A percentile compares a stretch with the other conserved stretches of the same genome.
phyloP scores from a whole-genome alignment of 192 early-diverging fungal species.

The Glomus cerebriforme region DNA sequence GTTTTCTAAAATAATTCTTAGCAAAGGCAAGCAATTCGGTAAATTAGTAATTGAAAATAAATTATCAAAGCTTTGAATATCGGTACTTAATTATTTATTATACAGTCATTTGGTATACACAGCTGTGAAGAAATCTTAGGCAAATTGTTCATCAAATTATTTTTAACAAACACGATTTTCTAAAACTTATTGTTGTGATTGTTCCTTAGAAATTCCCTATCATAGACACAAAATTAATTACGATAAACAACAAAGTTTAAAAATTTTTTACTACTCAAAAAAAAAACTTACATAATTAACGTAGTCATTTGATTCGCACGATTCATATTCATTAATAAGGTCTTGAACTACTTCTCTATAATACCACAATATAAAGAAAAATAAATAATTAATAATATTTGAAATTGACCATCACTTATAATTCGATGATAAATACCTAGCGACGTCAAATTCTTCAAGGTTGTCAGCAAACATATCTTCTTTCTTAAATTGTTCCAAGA shows the following conservation, averaged over 20 bases:
- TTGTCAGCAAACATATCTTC: constrained; percentile 78
- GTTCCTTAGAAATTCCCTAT: neutral
- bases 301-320: constrained; percentile 92
- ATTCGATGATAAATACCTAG: constrained; percentile 43
- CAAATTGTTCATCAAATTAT: neutral
- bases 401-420: neutral
- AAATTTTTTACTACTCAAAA: neutral
- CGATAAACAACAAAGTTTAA: neutral
- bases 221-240: neutral
- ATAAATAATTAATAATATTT: constrained; percentile 11
- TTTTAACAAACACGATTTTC: neutral
- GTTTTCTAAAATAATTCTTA: neutral
- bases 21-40: neutral
- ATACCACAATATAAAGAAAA: neutral
- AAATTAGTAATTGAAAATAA: neutral
- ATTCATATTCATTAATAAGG: constrained; percentile 91
- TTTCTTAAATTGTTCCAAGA: constrained; percentile 91
- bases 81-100: too few relatives aligned
- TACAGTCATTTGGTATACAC: too few relatives aligned
- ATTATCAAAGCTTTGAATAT: too few relatives aligned
- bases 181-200: neutral
- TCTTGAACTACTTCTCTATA: constrained; percentile 83
- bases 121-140: neutral
- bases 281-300: constrained; percentile 56
- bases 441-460: constrained; percentile 92